Evolutionary conservation across 441 rosid genomes (phyloP), one percentile per base, ranked within the genome.

Genomic region (Erodium moschatum): DNA sequence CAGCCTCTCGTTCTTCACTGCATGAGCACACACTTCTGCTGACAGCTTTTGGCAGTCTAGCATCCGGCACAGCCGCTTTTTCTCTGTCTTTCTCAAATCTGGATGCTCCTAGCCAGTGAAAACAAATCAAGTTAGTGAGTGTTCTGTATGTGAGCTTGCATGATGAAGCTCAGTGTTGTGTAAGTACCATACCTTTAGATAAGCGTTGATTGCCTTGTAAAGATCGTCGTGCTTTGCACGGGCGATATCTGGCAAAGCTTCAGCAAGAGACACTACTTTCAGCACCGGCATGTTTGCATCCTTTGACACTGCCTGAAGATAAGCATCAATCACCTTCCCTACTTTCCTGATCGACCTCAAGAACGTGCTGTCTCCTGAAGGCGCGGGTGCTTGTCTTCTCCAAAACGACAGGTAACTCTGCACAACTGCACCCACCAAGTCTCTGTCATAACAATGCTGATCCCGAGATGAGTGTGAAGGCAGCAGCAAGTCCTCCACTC

Each of bases 1-100:
- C 21, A 95, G 84, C 70, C 92, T 81, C 81, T 92, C 99, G 50
- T 95, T 95, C 79, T 92, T 95, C 33, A 90, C 92, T 0, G 98
- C 99, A 13, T 90, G 99, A 0, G 97, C 84, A 0, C 99, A 90
- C 27, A 92, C 86, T 67, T 89, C 96, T 16, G 87, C 81, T 9
- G 99, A 89, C 69, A 95, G 78, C 76, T 88, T 90, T 79, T 88
- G 94, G 83, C 97, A 91, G 83, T 94, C 92, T 1, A 91, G 85
- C 69, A 80, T 81, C 70, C 88, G 81, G 85, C 98, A 92, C 4
- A 92, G 89, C 19, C 83, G 76, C 70, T 92, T 93, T 81, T 79
- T 93, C 18, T 94, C 97, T 40, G 82, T 82, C 75, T 94, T 94
- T 81, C 87, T 83, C 76, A 89, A 71, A 27, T 85, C 92, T 29